These are phyloP conservation scores for Fusarium nematophilum DNA, from an alignment of 2,329 filamentous ascomycete species.

Conservation along the genomic window DNA sequence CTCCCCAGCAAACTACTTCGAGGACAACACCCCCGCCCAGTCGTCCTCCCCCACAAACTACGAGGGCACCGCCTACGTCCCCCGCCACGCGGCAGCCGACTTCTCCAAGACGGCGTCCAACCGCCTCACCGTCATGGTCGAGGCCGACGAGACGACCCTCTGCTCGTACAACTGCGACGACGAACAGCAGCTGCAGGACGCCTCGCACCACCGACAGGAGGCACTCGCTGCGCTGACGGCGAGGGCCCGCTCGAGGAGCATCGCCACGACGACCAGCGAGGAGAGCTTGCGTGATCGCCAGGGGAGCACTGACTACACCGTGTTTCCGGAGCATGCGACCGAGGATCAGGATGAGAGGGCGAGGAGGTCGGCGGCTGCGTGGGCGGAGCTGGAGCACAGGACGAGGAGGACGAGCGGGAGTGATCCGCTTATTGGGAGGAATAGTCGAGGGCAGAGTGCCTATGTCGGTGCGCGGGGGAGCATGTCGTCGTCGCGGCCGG, in stretches of 20 bases:
- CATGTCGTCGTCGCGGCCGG: conserved; percentile 18
- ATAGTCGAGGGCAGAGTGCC: conserved; percentile 18
- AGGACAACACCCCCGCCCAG: conserved; percentile 5
- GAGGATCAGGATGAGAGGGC: conserved; percentile 10
- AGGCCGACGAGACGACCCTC: conserved; percentile 38
- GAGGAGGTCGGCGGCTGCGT: conserved; percentile 29
- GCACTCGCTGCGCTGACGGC: conserved; percentile 32
- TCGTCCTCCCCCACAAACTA: conserved; percentile 17
- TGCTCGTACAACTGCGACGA: conserved; percentile 34
- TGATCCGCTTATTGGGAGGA: conserved; percentile 16
- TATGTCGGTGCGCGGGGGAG: conserved; percentile 26
- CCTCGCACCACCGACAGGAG: conserved; percentile 23
- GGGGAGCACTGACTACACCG: conserved; percentile 36
- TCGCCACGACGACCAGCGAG: conserved; percentile 12
- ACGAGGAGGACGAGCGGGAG: conserved; percentile 17
- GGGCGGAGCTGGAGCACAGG: conserved; percentile 32
- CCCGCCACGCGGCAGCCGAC: conserved; percentile 46
- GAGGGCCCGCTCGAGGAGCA: conserved; percentile 9
- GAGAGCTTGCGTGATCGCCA: conserved; percentile 2
- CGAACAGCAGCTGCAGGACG: conserved; percentile 21
- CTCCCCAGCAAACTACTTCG: conserved; percentile 36
- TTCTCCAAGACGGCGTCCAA: conserved; percentile 41
- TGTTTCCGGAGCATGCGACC: conserved; percentile 38
- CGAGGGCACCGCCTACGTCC: conserved; percentile 40
- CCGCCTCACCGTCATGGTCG: conserved; percentile 30